Conservation (phyloP, 345 rosid species). For the Mercurialis annua region DNA sequence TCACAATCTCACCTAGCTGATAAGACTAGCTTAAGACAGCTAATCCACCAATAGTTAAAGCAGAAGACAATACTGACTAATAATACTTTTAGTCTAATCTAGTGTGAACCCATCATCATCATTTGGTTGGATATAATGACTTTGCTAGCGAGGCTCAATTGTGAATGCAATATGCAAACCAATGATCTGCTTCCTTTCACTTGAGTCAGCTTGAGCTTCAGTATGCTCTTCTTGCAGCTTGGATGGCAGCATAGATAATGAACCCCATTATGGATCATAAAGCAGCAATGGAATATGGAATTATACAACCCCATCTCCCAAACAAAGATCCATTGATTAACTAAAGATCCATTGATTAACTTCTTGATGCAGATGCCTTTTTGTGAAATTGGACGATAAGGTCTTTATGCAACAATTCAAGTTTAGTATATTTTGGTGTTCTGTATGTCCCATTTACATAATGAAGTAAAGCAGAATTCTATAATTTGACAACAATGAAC, state of each 20-base stretch:
- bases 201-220: neutral
- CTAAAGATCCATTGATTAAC: neutral
- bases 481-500: neutral
- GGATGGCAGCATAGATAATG: neutral
- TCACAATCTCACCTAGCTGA: neutral
- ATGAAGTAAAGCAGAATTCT: neutral
- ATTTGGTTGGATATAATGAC: neutral
- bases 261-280: neutral
- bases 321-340: neutral
- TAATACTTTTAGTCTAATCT: neutral
- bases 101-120: neutral
- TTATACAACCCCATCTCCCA: neutral
- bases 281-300: neutral
- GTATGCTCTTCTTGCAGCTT: neutral
- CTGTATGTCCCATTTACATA: neutral
- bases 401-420: neutral
- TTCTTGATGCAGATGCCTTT: neutral
- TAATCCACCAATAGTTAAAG: neutral
- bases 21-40: neutral
- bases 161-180: neutral
- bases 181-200: neutral
- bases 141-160: neutral
- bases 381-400: neutral
- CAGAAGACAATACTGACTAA: neutral
- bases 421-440: neutral